Base-by-base conservation (phyloP, 768 basidiomycete genomes). In the Leucocoprinus birnbaumii region DNA sequence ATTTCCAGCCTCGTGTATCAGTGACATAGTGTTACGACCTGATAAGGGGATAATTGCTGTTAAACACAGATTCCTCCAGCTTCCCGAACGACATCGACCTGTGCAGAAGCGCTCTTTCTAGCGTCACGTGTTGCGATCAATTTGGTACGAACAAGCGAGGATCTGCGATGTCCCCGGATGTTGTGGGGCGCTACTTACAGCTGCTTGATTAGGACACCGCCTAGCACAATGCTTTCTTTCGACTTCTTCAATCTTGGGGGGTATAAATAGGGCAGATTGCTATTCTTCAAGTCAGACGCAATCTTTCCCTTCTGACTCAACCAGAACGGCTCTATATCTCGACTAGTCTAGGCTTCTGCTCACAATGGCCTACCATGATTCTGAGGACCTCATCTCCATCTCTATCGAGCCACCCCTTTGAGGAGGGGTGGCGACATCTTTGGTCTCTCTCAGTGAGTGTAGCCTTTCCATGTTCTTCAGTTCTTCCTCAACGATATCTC, bases 341-440 rank as follows among this genome's bases (percentile, higher is more conserved):
- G 11, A 11, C 31, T n/a, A n/a, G 11, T 31, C 31, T 31, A 11
- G 11, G 31, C n/a, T n/a, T n/a, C n/a, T n/a, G n/a, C n/a, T 5
- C 5, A 31, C 31, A 31, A 45, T 22, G 22, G 6, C 52, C n/a
- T 37, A 13, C 7, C 14, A 21, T 19, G 22, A 44, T 24, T 19
- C 45, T 19, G 44, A 46, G 16, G 31, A 22, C 19, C 22, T 21
- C 27, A 43, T 49, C 18, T 42, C 48, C 27, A 35, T 49, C 47
- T 43, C 54, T 22, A 38, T 55, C 10, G 52, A 37, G 24, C 21
- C 44, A 21, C 52, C 52, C 41, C n/a, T 18, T 18, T n/a, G n/a
- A n/a, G n/a, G n/a, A n/a, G n/a, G n/a, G 52, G 46, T 34, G 43
- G 38, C 35, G 14, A 47, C 10, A 11, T n/a, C 21, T 53, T 38